Evolutionary conservation across 306 rosid genomes (phyloP).

Genomic region (Prosopis cineraria): DNA sequence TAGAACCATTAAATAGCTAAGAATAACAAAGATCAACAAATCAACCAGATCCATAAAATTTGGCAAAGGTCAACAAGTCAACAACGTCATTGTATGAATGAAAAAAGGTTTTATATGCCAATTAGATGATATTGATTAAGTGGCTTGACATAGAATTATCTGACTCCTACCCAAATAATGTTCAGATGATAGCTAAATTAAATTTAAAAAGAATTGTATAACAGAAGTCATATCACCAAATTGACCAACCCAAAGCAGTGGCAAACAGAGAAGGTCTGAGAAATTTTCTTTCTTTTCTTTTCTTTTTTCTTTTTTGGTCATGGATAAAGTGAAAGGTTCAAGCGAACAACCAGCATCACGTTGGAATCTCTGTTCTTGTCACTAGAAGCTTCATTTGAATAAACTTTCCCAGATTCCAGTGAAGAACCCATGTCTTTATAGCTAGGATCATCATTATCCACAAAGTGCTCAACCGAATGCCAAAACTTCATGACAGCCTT

Average conservation of each 20-base stretch:
- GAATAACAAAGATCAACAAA: neutral
- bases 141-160: neutral
- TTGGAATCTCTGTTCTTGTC: slow-evolving; percentile 41
- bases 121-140: neutral
- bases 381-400: slow-evolving; percentile 39
- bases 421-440: slow-evolving; percentile 31
- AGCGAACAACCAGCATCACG: slow-evolving; percentile 40
- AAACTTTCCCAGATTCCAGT: slow-evolving; percentile 40
- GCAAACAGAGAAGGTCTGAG: neutral
- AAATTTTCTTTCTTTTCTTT: neutral
- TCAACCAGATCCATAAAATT: neutral
- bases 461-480: slow-evolving; percentile 67
- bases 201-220: slow-evolving; percentile 13
- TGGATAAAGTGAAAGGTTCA: slow-evolving; percentile 13
- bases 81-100: slow-evolving; percentile 12
- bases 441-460: slow-evolving; percentile 37
- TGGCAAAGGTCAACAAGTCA: no score
- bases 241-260: slow-evolving; percentile 27
- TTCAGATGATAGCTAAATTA: neutral
- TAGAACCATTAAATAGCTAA: neutral
- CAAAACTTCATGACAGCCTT: slow-evolving; percentile 80
- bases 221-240: slow-evolving; percentile 16
- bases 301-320: neutral
- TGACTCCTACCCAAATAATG: slow-evolving; percentile 16
- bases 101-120: slow-evolving; percentile 10